Percentiles rank a stretch among this genome's conserved stretches.
These are phyloP conservation scores for Metschnikowia orientalis DNA, from an alignment of 805 yeast genomes.

Conservation along the genomic window DNA sequence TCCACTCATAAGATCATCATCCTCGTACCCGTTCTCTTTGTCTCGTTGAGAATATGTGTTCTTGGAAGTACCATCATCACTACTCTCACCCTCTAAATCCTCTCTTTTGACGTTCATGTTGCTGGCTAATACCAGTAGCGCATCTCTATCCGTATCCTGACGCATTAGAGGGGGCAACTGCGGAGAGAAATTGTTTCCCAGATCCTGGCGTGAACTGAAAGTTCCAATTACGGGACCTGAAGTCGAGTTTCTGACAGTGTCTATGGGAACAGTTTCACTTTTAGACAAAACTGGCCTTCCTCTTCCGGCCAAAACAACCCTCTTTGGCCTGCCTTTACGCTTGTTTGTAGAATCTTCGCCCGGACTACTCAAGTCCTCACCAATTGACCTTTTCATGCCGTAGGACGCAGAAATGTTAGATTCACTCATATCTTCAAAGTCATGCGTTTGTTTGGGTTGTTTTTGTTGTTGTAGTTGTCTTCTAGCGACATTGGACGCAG, in stretches of 20 bases:
- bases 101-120: slow-evolving; percentile 32
- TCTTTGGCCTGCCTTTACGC: slow-evolving; percentile 31
- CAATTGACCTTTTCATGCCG: too few species aligned
- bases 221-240: slow-evolving; percentile 31
- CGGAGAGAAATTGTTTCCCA: slow-evolving; percentile 1
- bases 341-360: neutral
- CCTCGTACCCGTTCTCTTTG: slow-evolving; percentile 15
- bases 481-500: slow-evolving; percentile 39
- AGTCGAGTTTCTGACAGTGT: slow-evolving; percentile 4
- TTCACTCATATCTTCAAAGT: too few species aligned
- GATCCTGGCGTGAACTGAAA: slow-evolving; percentile 17
- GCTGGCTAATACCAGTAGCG: slow-evolving; percentile 30
- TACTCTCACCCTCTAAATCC: slow-evolving; percentile 31
- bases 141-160: slow-evolving; percentile 42
- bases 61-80: slow-evolving; percentile 30
- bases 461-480: slow-evolving; percentile 20
- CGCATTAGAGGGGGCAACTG: slow-evolving; percentile 19
- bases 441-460: slow-evolving; percentile 9
- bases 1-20: slow-evolving; percentile 35
- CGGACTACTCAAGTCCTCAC: too few species aligned
- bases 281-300: slow-evolving; percentile 26
- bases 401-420: too few species aligned
- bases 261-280: slow-evolving; percentile 34
- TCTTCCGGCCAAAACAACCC: slow-evolving; percentile 22
- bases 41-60: neutral